Base-by-base conservation (phyloP, 2,329 filamentous ascomycete species). In the Teratosphaeria pseudoeucalypti region DNA sequence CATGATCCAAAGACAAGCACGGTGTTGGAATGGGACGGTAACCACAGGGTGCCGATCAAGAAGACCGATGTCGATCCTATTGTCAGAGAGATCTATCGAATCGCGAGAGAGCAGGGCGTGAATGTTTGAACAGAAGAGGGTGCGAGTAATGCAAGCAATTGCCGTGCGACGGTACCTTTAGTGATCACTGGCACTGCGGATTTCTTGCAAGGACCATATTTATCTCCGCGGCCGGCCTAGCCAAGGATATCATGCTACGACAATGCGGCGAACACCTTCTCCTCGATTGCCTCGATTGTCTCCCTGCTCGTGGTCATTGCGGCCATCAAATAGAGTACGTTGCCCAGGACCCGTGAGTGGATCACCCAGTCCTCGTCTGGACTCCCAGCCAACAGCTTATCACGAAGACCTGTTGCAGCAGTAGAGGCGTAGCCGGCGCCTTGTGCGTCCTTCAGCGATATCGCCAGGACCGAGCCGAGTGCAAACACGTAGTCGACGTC, bases 11-110 rank as follows among this genome's bases (percentile, higher is more conserved):
- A 77, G 0, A 82, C 75, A 2, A 75, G 80, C 6, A 78, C 73
- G 47, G 62, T 90, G 54, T 71, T 92, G 1, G 85, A 90, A 71
- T 92, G 88, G 89, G 81, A 89, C 60, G 88, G 87, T 0, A 80
- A 78, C 1, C 89, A 92, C 70, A 76, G 88, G 6, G 77, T 92
- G 55, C 86, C 88, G 1, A 79, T 92, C 61, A 88, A 87, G 76
- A 77, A 74, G 26, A 74, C 72, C 34, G 88, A 91, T 71, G 86
- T 91, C 2, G 77, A 82, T 55, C 76, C 72, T 10, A 75, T 88
- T 11, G 76, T 81, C 11, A 72, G 76, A 11, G 76, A 78, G 55
- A 81, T 85, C 34, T 71, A 84, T 39, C 74, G 77, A 27, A 68
- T 84, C 43, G 81, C 81, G 3, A 75, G 74, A 64, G 72, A 77